These are phyloP conservation scores for Austroboletus novae-zelandiae DNA, from an alignment of 1,284 basidiomycete genomes.

Conservation along the genomic window DNA sequence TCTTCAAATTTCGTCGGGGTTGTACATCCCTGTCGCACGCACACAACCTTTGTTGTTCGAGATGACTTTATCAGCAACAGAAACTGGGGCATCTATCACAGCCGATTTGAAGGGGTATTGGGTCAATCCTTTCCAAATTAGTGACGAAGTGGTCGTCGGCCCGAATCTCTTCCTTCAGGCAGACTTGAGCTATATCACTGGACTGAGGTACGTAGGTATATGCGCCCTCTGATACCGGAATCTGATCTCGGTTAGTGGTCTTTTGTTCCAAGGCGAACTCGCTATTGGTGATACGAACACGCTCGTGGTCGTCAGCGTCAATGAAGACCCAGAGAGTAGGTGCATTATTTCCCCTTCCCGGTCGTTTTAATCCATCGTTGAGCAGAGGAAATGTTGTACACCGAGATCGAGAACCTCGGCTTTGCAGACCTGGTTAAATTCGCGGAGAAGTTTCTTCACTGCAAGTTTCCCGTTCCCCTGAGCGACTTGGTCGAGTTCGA, in stretches of 20 bases:
- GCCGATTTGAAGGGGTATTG: constrained; percentile 5
- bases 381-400: constrained; percentile 7
- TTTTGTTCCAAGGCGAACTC: constrained; percentile 5
- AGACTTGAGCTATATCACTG: constrained; percentile 2
- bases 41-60: constrained; percentile 4
- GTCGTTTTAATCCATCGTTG: not conserved
- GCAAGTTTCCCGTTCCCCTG: constrained; percentile 3
- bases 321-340: constrained; percentile 8
- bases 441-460: constrained; percentile 4
- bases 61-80: constrained; percentile 3
- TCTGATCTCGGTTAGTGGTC: not conserved
- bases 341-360: not conserved
- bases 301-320: constrained; percentile 1
- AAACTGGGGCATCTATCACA: not conserved
- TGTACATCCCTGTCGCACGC: constrained; percentile 5
- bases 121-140: constrained; percentile 5
- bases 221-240: not conserved
- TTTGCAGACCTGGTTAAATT: constrained; percentile 8
- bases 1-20: constrained; percentile 2
- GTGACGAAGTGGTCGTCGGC: constrained; percentile 3
- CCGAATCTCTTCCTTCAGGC: constrained; percentile 4
- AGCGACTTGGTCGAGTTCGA: constrained; percentile 10
- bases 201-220: constrained; percentile 1
- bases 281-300: not conserved
- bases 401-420: constrained; percentile 8